Evolutionary conservation across 2,329 filamentous ascomycete species (phyloP).

Genomic region (Cladosporium phlei): DNA sequence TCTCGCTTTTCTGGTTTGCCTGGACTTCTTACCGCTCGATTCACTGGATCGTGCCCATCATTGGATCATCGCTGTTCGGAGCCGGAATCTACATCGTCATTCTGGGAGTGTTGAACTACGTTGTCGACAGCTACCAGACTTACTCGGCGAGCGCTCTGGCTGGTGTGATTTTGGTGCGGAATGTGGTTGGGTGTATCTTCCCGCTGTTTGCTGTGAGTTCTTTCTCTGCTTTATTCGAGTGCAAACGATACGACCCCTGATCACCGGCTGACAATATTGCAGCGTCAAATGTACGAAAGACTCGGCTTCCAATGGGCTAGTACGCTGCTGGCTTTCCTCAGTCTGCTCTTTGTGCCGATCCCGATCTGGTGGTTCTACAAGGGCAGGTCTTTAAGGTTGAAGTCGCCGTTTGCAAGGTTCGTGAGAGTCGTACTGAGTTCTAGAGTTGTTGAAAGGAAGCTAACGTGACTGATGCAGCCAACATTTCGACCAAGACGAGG

Average conservation of each 20-base stretch:
- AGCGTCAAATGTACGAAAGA: constrained; percentile 12
- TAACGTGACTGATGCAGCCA: background rate
- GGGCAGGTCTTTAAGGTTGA: constrained; percentile 5
- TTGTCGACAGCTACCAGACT: constrained; percentile 45
- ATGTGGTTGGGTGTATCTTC: constrained; percentile 32
- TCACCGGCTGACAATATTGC: background rate
- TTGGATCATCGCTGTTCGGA: constrained; percentile 28
- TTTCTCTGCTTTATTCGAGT: too few relatives aligned
- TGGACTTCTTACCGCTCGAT: constrained; percentile 35
- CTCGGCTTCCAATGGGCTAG: constrained; percentile 46
- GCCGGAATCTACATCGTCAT: constrained; percentile 42
- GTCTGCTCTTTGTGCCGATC: constrained; percentile 29
- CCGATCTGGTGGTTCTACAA: constrained; percentile 13
- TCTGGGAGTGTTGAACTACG: constrained; percentile 46
- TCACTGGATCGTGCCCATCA: constrained; percentile 35
- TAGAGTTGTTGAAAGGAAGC: background rate
- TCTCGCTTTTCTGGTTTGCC: constrained; percentile 29
- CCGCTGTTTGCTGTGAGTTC: constrained; percentile 25
- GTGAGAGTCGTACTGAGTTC: background rate
- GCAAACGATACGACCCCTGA: too few relatives aligned
- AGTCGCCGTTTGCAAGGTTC: constrained; percentile 10
- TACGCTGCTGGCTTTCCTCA: constrained; percentile 40
- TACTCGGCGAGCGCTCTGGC: constrained; percentile 41
- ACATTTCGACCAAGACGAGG: constrained; percentile 11
- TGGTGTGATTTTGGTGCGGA: constrained; percentile 33